Percentiles rank a stretch among this genome's conserved stretches.
phyloP scores from a whole-genome alignment of 306 rosid genomes.

The Malus sieversii region DNA sequence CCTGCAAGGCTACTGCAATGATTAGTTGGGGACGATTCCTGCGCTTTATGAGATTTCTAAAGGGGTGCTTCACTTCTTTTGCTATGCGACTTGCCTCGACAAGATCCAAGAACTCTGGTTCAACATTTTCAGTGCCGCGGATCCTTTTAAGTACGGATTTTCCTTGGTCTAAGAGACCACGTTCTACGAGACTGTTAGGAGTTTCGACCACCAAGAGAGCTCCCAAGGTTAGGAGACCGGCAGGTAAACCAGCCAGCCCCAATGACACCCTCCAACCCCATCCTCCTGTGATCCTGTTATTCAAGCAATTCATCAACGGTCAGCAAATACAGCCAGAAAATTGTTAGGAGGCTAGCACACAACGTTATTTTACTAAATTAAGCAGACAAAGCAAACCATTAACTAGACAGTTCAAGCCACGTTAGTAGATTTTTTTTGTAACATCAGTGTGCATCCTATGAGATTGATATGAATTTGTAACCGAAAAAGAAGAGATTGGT shows the following conservation, averaged over 20 bases:
- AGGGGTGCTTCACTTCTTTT: slow-evolving; percentile 64
- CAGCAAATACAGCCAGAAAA: background rate
- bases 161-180: slow-evolving; percentile 79
- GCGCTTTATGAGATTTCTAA: slow-evolving; percentile 55
- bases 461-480: background rate
- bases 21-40: slow-evolving; percentile 65
- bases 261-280: slow-evolving; percentile 96
- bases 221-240: slow-evolving; percentile 61
- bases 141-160: slow-evolving; percentile 52
- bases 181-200: slow-evolving; percentile 77
- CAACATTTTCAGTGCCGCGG: slow-evolving; percentile 62
- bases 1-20: slow-evolving; percentile 68
- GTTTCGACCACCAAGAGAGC: slow-evolving; percentile 79
- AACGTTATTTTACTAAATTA: too few relatives aligned
- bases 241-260: slow-evolving; percentile 79
- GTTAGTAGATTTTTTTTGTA: background rate
- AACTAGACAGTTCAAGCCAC: background rate
- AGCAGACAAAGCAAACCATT: background rate
- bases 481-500: background rate
- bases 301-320: background rate
- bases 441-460: background rate
- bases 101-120: slow-evolving; percentile 70
- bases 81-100: slow-evolving; percentile 73
- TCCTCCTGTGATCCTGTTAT: slow-evolving; percentile 59
- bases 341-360: background rate